Evolutionary conservation across 805 yeast genomes (phyloP).

Genomic region (Kazachstania bromeliacearum): DNA sequence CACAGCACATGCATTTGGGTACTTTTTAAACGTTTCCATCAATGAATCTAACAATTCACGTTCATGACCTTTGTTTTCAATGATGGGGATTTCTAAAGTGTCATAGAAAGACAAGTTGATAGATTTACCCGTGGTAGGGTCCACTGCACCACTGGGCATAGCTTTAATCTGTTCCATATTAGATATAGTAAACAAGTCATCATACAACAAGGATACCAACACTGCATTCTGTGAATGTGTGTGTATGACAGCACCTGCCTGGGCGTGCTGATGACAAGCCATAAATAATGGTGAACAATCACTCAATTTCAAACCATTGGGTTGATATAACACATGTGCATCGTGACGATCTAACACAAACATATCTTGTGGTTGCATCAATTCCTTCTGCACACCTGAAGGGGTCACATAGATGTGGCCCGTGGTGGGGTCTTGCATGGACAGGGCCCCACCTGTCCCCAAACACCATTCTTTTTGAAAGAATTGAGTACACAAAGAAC

Average conservation of each 20-base stretch:
- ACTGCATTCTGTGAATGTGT: slow-evolving; percentile 91
- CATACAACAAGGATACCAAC: slow-evolving; percentile 61
- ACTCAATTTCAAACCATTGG: slow-evolving; percentile 67
- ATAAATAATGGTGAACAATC: slow-evolving; percentile 88
- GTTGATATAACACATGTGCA: slow-evolving; percentile 43
- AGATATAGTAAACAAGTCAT: slow-evolving; percentile 62
- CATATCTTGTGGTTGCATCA: slow-evolving; percentile 72
- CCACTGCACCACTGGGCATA: slow-evolving; percentile 55
- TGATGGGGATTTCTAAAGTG: slow-evolving; percentile 75
- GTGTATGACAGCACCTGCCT: slow-evolving; percentile 89
- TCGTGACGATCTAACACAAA: slow-evolving; percentile 52
- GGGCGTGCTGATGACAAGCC: slow-evolving; percentile 55
- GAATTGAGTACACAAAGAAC: slow-evolving; percentile 68
- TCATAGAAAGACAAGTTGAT: slow-evolving; percentile 69
- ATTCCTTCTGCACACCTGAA: slow-evolving; percentile 92
- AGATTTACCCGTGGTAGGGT: slow-evolving; percentile 29
- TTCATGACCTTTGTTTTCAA: slow-evolving; percentile 84
- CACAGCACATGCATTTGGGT: slow-evolving; percentile 78
- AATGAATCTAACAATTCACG: slow-evolving; percentile 67
- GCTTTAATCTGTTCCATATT: slow-evolving; percentile 92
- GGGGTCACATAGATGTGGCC: slow-evolving; percentile 71
- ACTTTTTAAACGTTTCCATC: slow-evolving; percentile 50
- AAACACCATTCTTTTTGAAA: slow-evolving; percentile 85
- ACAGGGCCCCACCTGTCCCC: slow-evolving; percentile 94
- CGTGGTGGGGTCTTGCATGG: slow-evolving; percentile 42